These are phyloP conservation scores for Chenopodium berlandieri DNA, from an alignment of 148 eudicot species.

Conservation along the genomic window DNA sequence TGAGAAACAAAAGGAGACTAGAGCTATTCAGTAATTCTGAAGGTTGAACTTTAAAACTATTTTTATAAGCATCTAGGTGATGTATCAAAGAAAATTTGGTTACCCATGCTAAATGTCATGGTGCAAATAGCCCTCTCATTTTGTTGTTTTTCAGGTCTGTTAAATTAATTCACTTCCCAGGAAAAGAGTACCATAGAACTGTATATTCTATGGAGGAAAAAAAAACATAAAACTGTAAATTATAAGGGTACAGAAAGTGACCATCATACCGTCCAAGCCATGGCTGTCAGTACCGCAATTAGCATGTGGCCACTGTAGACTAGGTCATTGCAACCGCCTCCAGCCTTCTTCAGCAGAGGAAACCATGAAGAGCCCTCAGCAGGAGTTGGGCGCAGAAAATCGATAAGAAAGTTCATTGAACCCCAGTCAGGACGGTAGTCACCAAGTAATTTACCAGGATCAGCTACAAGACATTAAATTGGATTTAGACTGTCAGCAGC, in stretches of 20 bases:
- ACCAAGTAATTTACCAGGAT: conserved; percentile 37
- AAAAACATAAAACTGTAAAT: not conserved
- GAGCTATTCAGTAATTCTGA: not conserved
- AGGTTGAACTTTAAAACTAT: not conserved
- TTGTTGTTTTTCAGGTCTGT: not conserved
- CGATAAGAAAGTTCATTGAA: conserved; percentile 72
- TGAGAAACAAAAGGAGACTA: not conserved
- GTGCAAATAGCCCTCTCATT: not conserved
- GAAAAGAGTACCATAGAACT: not conserved
- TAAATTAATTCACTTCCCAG: not conserved
- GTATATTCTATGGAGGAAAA: not conserved
- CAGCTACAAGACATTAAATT: conserved; percentile 44
- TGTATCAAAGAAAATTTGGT: not conserved
- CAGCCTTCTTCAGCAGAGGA: conserved; percentile 79
- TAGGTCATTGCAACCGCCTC: conserved; percentile 98
- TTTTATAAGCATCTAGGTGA: not conserved
- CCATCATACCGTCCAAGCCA: conserved; percentile 94
- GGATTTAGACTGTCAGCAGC: conserved; percentile 1
- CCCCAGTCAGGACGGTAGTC: conserved; percentile 96
- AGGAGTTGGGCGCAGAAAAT: conserved; percentile 72
- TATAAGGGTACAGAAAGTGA: not conserved
- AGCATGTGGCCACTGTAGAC: conserved; percentile 97
- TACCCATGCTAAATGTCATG: not conserved
- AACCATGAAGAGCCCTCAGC: conserved; percentile 72
- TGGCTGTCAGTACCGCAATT: conserved; percentile 90